Conservation (phyloP, 441 rosid species). For the Viola pubescens region DNA sequence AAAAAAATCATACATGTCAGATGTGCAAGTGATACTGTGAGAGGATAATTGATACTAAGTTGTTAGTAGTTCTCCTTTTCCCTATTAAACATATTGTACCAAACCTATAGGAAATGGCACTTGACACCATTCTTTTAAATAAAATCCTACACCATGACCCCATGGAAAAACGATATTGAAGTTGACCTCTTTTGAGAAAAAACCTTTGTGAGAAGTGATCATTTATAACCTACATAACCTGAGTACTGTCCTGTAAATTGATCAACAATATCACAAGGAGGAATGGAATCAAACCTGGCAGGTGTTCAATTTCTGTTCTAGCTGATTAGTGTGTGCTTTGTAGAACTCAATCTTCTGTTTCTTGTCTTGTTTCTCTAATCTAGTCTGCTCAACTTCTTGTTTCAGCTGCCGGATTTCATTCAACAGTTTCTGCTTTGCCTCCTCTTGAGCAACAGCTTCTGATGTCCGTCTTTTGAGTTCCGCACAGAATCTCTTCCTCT, state of each 20-base stretch:
- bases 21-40: neutral
- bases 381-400: conserved; percentile 52
- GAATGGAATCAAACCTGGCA: conserved; percentile 47
- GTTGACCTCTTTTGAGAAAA: neutral
- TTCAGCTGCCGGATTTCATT: conserved; percentile 55
- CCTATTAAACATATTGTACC: too few species aligned
- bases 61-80: too few species aligned
- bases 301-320: conserved; percentile 61
- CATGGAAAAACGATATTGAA: neutral
- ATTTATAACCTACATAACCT: neutral
- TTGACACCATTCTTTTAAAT: neutral
- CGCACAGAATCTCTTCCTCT: conserved; percentile 56
- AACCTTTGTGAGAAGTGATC: neutral
- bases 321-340: conserved; percentile 59
- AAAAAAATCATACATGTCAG: neutral
- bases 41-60: neutral
- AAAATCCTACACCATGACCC: neutral
- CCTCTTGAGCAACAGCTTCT: conserved; percentile 53
- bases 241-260: too few species aligned
- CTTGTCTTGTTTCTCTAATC: conserved; percentile 61
- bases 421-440: conserved; percentile 50
- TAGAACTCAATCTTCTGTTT: conserved; percentile 63
- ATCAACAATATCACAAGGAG: conserved; percentile 5
- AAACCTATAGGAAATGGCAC: too few species aligned
- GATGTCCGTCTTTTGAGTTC: conserved; percentile 53